phyloP scores from a whole-genome alignment of 225 moss, liverwort and hornwort species.

The Lunularia cruciata region DNA sequence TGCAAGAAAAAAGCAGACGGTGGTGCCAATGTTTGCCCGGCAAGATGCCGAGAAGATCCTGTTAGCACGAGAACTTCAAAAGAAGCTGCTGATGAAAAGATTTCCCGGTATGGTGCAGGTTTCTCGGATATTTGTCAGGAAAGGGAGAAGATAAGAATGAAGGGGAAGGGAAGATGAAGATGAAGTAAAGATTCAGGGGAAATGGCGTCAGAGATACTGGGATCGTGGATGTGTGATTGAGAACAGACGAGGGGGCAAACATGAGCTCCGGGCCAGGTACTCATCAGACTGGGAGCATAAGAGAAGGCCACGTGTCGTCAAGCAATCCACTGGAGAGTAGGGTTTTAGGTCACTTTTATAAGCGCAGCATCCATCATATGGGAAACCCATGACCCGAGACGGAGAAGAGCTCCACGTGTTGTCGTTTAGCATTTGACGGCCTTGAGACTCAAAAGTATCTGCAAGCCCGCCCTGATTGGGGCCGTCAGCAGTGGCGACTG shows the following conservation, averaged over 20 bases:
- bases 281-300: neutral
- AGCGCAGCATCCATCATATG: neutral
- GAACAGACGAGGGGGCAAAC: constrained; percentile 7
- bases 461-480: neutral
- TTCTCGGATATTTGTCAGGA: too few relatives aligned
- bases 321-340: too few relatives aligned
- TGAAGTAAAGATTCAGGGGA: too few relatives aligned
- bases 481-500: neutral
- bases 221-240: constrained; percentile 13
- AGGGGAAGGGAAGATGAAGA: too few relatives aligned
- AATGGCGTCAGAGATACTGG: constrained; percentile 8
- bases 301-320: neutral
- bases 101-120: too few relatives aligned
- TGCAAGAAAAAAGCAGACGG: too few relatives aligned
- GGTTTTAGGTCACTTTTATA: neutral
- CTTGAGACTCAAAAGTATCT: neutral
- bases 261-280: neutral
- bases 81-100: too few relatives aligned
- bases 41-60: too few relatives aligned
- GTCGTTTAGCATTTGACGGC: neutral
- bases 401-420: neutral
- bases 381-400: neutral
- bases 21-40: too few relatives aligned
- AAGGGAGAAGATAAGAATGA: too few relatives aligned
- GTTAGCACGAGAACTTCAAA: too few relatives aligned